phyloP scores from a whole-genome alignment of 805 yeast species.

The Sporopachydermia lactativora region DNA sequence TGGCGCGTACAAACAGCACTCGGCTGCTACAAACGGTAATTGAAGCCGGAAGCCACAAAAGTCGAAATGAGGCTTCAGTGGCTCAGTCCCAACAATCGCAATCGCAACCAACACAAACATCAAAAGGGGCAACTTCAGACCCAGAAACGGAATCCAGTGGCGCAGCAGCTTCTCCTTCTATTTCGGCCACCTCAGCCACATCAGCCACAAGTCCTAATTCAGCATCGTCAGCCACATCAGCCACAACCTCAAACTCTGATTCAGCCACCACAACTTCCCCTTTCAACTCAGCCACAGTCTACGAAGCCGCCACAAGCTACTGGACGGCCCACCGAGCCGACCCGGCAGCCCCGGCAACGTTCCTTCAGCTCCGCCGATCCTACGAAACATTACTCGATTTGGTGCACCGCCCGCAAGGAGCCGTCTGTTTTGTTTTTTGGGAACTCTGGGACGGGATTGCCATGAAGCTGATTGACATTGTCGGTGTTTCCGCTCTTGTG shows the following conservation, averaged over 20 bases:
- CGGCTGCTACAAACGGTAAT: slow-evolving; percentile 10
- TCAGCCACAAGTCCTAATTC: not conserved
- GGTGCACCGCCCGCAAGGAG: slow-evolving; percentile 17
- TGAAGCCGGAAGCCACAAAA: slow-evolving; percentile 9
- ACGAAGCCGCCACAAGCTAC: not conserved
- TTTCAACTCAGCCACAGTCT: no score
- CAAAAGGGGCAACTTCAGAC: not conserved
- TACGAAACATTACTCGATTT: slow-evolving; percentile 14
- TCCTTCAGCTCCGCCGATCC: slow-evolving; percentile 6
- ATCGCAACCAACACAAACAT: not conserved
- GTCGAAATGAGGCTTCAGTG: not conserved
- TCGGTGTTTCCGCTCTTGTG: slow-evolving; percentile 13
- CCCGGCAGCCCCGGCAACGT: not conserved
- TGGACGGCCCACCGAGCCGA: not conserved
- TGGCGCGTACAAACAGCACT: slow-evolving; percentile 14
- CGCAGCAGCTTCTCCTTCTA: no score
- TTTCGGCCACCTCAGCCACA: not conserved
- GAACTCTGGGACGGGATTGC: slow-evolving; percentile 20
- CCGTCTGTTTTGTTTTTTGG: slow-evolving; percentile 19
- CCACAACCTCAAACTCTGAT: no score
- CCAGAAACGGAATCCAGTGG: no score
- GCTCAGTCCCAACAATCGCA: not conserved
- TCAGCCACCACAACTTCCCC: no score
- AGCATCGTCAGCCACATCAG: not conserved
- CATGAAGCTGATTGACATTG: slow-evolving; percentile 15